These are phyloP conservation scores for Ophiostoma triangulosporum DNA, from an alignment of 2,329 filamentous ascomycete species.

Conservation along the genomic window DNA sequence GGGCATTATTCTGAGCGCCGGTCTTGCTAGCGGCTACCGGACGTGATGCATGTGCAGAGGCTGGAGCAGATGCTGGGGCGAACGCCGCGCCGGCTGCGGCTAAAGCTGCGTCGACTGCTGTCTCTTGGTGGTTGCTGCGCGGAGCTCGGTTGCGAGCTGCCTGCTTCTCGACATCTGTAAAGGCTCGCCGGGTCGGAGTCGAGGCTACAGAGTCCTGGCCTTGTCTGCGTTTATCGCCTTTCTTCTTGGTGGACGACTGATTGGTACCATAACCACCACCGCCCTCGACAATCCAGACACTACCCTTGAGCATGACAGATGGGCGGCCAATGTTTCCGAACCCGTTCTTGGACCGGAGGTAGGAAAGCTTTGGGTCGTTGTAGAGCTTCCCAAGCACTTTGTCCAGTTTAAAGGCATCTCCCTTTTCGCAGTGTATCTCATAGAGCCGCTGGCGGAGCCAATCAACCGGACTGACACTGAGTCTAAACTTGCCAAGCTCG, in stretches of 20 bases:
- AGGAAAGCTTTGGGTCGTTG: constrained; percentile 38
- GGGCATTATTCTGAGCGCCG: neutral
- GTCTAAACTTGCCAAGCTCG: constrained; percentile 38
- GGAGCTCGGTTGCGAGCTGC: neutral
- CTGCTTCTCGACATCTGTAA: neutral
- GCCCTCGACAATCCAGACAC: neutral
- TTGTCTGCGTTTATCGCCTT: constrained; percentile 9
- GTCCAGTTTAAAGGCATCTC: constrained; percentile 36
- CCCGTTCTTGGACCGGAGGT: constrained; percentile 36
- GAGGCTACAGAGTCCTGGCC: neutral
- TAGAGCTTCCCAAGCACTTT: constrained; percentile 41
- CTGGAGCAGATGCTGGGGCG: neutral
- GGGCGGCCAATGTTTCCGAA: constrained; percentile 45
- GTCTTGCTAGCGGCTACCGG: neutral
- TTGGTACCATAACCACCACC: neutral
- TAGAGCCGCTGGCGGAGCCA: constrained; percentile 45
- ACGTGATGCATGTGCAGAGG: neutral
- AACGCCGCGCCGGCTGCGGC: neutral
- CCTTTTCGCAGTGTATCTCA: constrained; percentile 31
- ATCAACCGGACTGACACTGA: constrained; percentile 38
- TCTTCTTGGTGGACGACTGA: neutral
- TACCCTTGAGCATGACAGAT: constrained; percentile 13
- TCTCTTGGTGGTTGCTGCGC: neutral
- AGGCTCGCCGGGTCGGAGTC: constrained; percentile 1
- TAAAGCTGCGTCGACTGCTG: neutral